Base-by-base conservation (phyloP, 2,329 filamentous ascomycete species). In the Colletotrichum somersetense region DNA sequence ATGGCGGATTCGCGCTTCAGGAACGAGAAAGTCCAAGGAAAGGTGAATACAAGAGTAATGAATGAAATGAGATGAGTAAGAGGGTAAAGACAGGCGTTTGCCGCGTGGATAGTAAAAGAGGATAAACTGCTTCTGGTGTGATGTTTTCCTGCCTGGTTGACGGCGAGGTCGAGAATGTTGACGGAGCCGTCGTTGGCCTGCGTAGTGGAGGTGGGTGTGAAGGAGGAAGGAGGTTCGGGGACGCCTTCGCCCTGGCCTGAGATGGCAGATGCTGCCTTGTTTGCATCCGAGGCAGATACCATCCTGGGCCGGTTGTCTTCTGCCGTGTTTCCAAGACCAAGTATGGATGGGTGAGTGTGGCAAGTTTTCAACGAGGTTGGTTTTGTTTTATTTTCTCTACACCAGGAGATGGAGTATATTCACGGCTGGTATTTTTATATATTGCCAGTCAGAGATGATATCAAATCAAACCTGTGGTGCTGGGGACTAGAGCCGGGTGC, bases 391-490 rank as follows among this genome's bases (percentile, higher is more conserved):
- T 42, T 20, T 53, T 18, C 23, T 16, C 48, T 14, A 26, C 16
- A 11, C 6, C 6, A 16, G 20, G 20, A 11, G 3, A 16, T 7
- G 12, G 2, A 40, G 11, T 3, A 38, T n/a, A 14, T 57, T 40
- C 12, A 38, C 20, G 7, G 5, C 7, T 23, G 2, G 20, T 11
- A n/a, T 1, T 56, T 23, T 23, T 23, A 12, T 40, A 20, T 5
- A 30, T 16, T 5, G 5, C 35, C 3, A 23, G 3, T 8, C 18
- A 40, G 10, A 57, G 6, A 10, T 5, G 1, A 4, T 18, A 10
- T 30, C 11, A 5, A 1, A 14, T 16, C 12, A 1, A 23, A 2
- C 2, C n/a, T 3, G 0, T 3, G 12, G 10, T 40, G 5, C 20
- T 20, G 23, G 6, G 20, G 1, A 8, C 10, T 1, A 11, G n/a